Evolutionary conservation across 1,284 basidiomycete genomes (phyloP), one percentile per base, ranked within the genome.

Genomic region (Omphalotus olearius): DNA sequence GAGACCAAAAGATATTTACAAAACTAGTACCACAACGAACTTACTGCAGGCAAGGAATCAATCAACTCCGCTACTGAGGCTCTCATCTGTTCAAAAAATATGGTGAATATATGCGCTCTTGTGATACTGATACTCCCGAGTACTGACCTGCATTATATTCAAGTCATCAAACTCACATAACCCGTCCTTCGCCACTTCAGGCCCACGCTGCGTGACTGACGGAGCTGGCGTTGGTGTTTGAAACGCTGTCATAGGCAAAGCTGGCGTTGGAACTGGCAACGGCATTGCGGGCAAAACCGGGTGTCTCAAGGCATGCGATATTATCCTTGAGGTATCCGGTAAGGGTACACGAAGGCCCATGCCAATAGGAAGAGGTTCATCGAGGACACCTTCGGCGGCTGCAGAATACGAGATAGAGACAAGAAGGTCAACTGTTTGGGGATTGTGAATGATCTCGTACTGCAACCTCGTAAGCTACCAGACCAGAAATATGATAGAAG

Each of bases 371-470:
- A 84, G 66, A 13, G 80, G 80, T 6, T 82, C 76, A 16, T 79
- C 74, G 44, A 83, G 64, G 1, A 66, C 68, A 4, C 69, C 66
- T 50, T 80, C 77, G 3, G 64, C 63, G 0, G 81, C 81, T 0
- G 82, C 73, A 17, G 70, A 62, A 57, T 80, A 82, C 0, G 81
- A 70, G 4, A 85, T 62, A n/a, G 82, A 82, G 6, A 84, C 72
- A 1, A 85, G 72, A 1, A 85, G 71, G 55, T 85, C 82, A 10
- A 84, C 80, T 1, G 75, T 75, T 45, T 67, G 66, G 0, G 80
- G 73, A 54, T 83, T 82, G 50, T 76, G 74, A 14, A 77, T 67
- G 38, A 85, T 82, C 60, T 85, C 82, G 56, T 84, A 83, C 82
- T 85, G 50, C 3, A 23, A 11, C 23, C 13, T 28, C 18, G 43